A percentile compares a stretch with the other conserved stretches of the same genome.
phyloP scores from a whole-genome alignment of 148 eudicot genomes.

The Chenopodium suecicum region DNA sequence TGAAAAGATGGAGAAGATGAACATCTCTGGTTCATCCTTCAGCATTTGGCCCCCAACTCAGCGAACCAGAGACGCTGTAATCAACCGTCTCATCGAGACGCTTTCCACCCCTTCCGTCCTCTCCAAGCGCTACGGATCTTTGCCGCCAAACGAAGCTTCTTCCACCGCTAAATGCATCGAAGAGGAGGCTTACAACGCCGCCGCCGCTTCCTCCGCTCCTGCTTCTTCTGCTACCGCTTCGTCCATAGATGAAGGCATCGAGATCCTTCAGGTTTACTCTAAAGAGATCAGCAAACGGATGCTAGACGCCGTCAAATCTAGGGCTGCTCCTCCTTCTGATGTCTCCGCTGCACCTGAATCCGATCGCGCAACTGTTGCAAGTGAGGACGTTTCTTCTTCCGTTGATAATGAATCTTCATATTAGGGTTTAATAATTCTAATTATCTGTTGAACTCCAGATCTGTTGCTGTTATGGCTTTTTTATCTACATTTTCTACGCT shows the following conservation, averaged over 20 bases:
- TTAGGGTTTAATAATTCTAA: conserved; percentile 20
- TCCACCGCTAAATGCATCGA: conserved; percentile 55
- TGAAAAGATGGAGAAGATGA: conserved; percentile 35
- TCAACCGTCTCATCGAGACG: conserved; percentile 68
- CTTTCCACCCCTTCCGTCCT: conserved; percentile 69
- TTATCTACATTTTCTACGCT: neutral
- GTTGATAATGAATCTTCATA: conserved; percentile 30
- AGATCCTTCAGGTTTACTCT: conserved; percentile 71
- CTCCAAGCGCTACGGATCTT: conserved; percentile 82
- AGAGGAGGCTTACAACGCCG: conserved; percentile 58
- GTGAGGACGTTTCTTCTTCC: conserved; percentile 34
- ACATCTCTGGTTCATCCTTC: conserved; percentile 56
- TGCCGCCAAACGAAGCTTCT: conserved; percentile 59
- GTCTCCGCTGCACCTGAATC: conserved; percentile 7
- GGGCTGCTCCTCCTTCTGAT: conserved; percentile 27
- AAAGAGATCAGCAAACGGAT: conserved; percentile 84
- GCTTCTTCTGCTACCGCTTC: conserved; percentile 3
- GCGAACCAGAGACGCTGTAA: conserved; percentile 86
- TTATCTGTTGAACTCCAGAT: neutral
- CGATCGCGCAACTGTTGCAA: conserved; percentile 12
- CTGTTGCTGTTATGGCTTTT: neutral
- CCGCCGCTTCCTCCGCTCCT: conserved; percentile 23
- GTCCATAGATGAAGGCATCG: conserved; percentile 63
- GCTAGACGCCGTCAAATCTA: conserved; percentile 66
- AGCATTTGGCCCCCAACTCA: conserved; percentile 89